phyloP scores from a whole-genome alignment of 345 rosid species.

The Chamaenerion angustifolium region DNA sequence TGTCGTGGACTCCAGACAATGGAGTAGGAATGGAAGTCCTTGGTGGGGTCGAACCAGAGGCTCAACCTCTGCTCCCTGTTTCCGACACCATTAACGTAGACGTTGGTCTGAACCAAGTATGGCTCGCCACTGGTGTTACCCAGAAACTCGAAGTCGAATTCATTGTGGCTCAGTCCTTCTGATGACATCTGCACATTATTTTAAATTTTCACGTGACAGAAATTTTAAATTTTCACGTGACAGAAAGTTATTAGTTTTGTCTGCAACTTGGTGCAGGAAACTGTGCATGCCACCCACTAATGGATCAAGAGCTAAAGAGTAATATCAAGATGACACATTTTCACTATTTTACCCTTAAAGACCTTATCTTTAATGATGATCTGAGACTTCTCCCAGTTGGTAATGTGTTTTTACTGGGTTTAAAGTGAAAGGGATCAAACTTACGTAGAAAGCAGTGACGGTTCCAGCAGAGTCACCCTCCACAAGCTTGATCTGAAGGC shows the following conservation, averaged over 20 bases:
- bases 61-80: constrained; percentile 84
- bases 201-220: too few relatives aligned
- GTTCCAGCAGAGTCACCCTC: constrained; percentile 99
- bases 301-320: too few relatives aligned
- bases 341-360: too few relatives aligned
- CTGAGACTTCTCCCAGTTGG: too few relatives aligned
- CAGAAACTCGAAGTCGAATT: constrained; percentile 90
- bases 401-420: constrained; percentile 19
- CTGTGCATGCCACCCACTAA: too few relatives aligned
- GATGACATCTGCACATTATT: constrained; percentile 71
- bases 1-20: constrained; percentile 71
- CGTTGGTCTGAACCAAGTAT: constrained; percentile 73
- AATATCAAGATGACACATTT: too few relatives aligned
- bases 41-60: constrained; percentile 97
- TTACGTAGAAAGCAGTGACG: constrained; percentile 92
- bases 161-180: constrained; percentile 79
- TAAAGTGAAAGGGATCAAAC: constrained; percentile 15
- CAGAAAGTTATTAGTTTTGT: too few relatives aligned
- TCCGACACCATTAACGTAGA: constrained; percentile 85
- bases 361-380: too few relatives aligned
- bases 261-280: too few relatives aligned
- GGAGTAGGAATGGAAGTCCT: constrained; percentile 78
- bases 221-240: too few relatives aligned
- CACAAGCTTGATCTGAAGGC: constrained; percentile 82
- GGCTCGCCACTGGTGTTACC: constrained; percentile 95